Percentiles rank a stretch among this genome's conserved stretches.
phyloP scores from a whole-genome alignment of 1,284 basidiomycete genomes.

The Golubevia pallescens region DNA sequence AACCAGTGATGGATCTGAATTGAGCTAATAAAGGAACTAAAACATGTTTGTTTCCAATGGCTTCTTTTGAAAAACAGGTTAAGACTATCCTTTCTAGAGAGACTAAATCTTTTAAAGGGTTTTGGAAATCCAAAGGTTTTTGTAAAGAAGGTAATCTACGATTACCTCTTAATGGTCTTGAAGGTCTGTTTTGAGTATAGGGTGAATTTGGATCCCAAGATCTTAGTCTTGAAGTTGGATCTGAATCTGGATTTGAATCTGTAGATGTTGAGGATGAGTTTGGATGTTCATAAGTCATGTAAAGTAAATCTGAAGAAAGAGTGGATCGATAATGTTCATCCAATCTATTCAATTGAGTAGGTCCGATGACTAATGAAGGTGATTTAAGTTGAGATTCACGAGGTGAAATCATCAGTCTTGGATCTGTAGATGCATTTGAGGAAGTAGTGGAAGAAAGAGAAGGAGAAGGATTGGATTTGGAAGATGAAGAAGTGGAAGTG shows the following conservation, averaged over 20 bases:
- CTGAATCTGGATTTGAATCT: no score
- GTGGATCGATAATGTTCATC: slow-evolving; percentile 84
- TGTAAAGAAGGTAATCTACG: slow-evolving; percentile 39
- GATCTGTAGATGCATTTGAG: no score
- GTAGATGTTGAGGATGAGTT: background rate
- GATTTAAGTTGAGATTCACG: no score
- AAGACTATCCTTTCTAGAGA: slow-evolving; percentile 79
- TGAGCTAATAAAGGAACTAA: slow-evolving; percentile 86
- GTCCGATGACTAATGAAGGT: slow-evolving; percentile 57
- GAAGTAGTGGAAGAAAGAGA: no score
- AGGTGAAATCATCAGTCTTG: no score
- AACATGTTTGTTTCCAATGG: slow-evolving; percentile 75
- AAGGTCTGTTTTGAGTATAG: slow-evolving; percentile 76
- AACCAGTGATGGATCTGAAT: slow-evolving; percentile 84
- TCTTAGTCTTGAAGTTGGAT: slow-evolving; percentile 69
- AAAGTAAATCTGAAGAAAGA: slow-evolving; percentile 85
- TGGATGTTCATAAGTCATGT: slow-evolving; percentile 87
- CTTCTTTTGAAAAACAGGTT: slow-evolving; percentile 62
- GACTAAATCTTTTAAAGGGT: slow-evolving; percentile 65
- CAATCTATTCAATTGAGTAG: slow-evolving; percentile 77
- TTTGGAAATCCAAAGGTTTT: slow-evolving; percentile 20
- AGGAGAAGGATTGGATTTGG: no score
- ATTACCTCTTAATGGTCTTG: slow-evolving; percentile 74
- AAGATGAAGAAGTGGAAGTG: no score
- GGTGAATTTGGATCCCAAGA: slow-evolving; percentile 79